Percentiles rank a stretch among this genome's conserved stretches.
phyloP scores from a whole-genome alignment of 345 rosid genomes.

The Conringia planisiliqua region DNA sequence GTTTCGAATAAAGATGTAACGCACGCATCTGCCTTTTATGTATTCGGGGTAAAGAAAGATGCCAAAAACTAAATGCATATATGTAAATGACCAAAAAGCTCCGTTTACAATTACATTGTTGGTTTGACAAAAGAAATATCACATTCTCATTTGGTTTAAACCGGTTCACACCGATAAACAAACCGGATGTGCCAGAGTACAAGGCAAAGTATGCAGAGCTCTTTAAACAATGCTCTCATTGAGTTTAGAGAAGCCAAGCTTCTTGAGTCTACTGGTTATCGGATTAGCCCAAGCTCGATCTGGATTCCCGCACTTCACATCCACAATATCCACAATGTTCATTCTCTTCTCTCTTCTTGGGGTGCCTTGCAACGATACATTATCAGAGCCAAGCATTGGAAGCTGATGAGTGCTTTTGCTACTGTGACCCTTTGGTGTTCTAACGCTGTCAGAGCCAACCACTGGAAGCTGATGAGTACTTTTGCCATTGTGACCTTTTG shows the following conservation, averaged over 20 bases:
- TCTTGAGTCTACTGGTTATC: slow-evolving; percentile 70
- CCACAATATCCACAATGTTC: slow-evolving; percentile 79
- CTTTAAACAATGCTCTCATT: slow-evolving; percentile 60
- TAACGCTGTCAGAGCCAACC: slow-evolving; percentile 46
- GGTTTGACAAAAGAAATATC: slow-evolving; percentile 19
- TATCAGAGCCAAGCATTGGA: slow-evolving; percentile 70
- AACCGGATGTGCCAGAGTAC: neutral
- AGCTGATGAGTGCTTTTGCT: slow-evolving; percentile 41
- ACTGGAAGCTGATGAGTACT: slow-evolving; percentile 50
- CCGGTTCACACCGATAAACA: slow-evolving; percentile 10
- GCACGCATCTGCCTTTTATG: neutral
- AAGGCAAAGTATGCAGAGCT: neutral
- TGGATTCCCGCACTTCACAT: slow-evolving; percentile 76
- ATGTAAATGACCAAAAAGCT: neutral
- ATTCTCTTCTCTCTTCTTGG: slow-evolving; percentile 56
- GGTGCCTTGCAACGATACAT: slow-evolving; percentile 52
- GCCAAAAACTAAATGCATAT: neutral
- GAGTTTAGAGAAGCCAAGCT: slow-evolving; percentile 93
- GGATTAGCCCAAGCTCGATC: slow-evolving; percentile 82
- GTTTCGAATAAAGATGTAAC: neutral
- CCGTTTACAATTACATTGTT: slow-evolving; percentile 17
- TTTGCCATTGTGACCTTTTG: slow-evolving; percentile 42
- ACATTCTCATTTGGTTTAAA: slow-evolving; percentile 9
- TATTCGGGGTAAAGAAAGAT: neutral
- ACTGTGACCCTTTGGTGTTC: slow-evolving; percentile 47